Percentiles rank a stretch among this genome's conserved stretches.
phyloP scores from a whole-genome alignment of 1,284 basidiomycete genomes.

The Cutaneotrichosporon sp. region DNA sequence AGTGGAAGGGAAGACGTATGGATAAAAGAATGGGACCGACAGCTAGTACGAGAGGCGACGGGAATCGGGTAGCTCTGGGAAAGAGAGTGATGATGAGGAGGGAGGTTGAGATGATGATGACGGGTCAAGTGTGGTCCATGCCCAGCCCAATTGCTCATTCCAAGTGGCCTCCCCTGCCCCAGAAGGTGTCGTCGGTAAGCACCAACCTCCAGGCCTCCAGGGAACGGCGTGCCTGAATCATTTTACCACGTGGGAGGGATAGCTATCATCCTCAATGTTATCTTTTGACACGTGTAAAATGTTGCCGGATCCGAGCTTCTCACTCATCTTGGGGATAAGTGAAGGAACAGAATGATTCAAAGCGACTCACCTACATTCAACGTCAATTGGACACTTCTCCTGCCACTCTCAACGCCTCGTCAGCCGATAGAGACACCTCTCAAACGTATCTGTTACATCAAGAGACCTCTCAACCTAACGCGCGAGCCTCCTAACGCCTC shows the following conservation, averaged over 20 bases:
- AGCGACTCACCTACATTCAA: neutral
- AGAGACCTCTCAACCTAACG: neutral
- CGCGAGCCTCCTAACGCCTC: neutral
- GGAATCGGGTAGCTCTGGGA: neutral
- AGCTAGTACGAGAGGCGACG: neutral
- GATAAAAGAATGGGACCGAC: neutral
- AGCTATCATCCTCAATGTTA: neutral
- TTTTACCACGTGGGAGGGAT: neutral
- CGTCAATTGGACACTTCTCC: neutral
- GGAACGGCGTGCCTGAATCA: neutral
- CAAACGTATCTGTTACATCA: neutral
- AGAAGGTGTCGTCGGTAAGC: neutral
- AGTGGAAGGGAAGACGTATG: neutral
- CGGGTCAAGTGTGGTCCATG: neutral
- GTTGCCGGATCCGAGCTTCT: neutral
- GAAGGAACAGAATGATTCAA: neutral
- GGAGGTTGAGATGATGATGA: conserved; percentile 1
- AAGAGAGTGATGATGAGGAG: neutral
- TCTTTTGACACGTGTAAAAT: neutral
- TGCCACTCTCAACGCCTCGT: neutral
- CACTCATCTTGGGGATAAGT: too few relatives aligned
- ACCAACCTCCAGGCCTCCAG: neutral
- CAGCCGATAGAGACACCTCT: neutral
- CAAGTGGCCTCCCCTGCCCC: too few relatives aligned
- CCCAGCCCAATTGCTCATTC: too few relatives aligned